Percentiles rank a stretch among this genome's conserved stretches.
These are phyloP conservation scores for Colletotrichum viniferum DNA, from an alignment of 2,329 filamentous ascomycete species.

Conservation along the genomic window DNA sequence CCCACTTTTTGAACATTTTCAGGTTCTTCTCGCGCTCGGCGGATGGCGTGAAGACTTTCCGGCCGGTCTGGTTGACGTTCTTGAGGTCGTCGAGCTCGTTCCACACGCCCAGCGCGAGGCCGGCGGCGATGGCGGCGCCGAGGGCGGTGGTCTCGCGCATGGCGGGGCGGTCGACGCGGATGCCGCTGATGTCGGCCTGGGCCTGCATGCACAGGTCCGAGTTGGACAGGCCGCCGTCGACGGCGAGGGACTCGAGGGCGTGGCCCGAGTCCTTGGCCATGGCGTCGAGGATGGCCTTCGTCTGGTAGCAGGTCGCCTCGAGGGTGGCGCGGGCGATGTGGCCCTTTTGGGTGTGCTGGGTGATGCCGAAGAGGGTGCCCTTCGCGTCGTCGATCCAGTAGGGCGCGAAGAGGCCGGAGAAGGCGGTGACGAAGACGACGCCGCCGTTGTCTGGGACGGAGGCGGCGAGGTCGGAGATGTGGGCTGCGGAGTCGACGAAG, in stretches of 20 bases:
- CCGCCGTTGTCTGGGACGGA: conserved; percentile 76
- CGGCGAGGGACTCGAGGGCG: conserved; percentile 74
- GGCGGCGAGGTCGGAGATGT: conserved; percentile 56
- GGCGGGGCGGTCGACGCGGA: conserved; percentile 80
- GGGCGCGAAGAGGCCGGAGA: conserved; percentile 87
- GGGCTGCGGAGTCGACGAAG: conserved; percentile 56
- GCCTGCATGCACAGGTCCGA: conserved; percentile 91
- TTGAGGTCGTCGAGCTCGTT: conserved; percentile 72
- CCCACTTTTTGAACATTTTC: conserved; percentile 55
- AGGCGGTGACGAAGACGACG: conserved; percentile 86
- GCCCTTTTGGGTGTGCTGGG: conserved; percentile 81
- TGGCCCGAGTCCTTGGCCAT: conserved; percentile 88
- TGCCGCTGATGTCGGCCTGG: conserved; percentile 83
- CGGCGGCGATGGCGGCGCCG: conserved; percentile 87
- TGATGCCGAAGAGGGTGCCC: conserved; percentile 86
- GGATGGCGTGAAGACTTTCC: conserved; percentile 72
- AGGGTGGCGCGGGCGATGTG: conserved; percentile 90
- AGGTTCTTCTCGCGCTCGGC: conserved; percentile 50
- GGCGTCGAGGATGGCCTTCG: conserved; percentile 86
- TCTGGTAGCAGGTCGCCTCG: conserved; percentile 92
- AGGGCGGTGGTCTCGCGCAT: conserved; percentile 93
- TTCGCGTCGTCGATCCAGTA: conserved; percentile 96
- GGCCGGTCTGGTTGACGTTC: conserved; percentile 72
- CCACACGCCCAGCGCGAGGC: conserved; percentile 84
- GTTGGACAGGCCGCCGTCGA: conserved; percentile 90